These are phyloP conservation scores for Hydnomerulius pinastri DNA, from an alignment of 768 basidiomycete genomes.

Conservation along the genomic window DNA sequence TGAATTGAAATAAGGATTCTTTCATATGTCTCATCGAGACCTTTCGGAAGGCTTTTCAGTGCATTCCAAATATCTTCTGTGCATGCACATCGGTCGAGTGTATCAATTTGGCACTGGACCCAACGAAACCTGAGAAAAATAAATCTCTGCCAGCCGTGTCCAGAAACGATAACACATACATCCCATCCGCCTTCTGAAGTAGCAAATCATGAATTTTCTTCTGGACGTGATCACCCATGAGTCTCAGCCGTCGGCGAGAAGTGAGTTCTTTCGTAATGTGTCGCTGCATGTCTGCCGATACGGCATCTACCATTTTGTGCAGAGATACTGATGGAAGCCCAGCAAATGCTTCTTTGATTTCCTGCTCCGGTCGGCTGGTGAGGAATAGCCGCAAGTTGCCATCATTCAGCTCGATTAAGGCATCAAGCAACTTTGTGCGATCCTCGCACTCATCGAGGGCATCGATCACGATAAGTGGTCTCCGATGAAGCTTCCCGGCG, in stretches of 20 bases:
- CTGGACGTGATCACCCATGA: conserved; percentile 8
- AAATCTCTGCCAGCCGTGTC: not conserved
- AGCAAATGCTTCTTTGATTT: conserved; percentile 6
- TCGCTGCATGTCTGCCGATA: conserved; percentile 12
- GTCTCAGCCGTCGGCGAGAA: conserved; percentile 7
- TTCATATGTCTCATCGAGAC: conserved; percentile 22
- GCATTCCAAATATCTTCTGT: conserved; percentile 10
- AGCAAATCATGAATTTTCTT: conserved; percentile 7
- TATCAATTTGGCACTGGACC: conserved; percentile 23
- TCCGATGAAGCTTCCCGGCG: not conserved
- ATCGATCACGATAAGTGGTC: conserved; percentile 17
- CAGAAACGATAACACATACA: conserved; percentile 7
- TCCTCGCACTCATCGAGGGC: conserved; percentile 24
- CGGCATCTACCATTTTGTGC: not conserved
- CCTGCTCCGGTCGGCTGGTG: conserved; percentile 17
- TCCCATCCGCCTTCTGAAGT: conserved; percentile 16
- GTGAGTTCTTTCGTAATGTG: conserved; percentile 15
- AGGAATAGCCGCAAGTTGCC: conserved; percentile 12
- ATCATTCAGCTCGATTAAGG: conserved; percentile 1
- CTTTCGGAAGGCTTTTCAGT: conserved; percentile 15
- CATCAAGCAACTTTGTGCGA: conserved; percentile 7
- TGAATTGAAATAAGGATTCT: conserved; percentile 19
- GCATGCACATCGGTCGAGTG: conserved; percentile 10
- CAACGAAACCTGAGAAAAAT: conserved; percentile 21
- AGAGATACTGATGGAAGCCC: conserved; percentile 11